Evolutionary conservation across 192 early-diverging fungal species (phyloP).

Genomic region (Chytriomyces confervae): DNA sequence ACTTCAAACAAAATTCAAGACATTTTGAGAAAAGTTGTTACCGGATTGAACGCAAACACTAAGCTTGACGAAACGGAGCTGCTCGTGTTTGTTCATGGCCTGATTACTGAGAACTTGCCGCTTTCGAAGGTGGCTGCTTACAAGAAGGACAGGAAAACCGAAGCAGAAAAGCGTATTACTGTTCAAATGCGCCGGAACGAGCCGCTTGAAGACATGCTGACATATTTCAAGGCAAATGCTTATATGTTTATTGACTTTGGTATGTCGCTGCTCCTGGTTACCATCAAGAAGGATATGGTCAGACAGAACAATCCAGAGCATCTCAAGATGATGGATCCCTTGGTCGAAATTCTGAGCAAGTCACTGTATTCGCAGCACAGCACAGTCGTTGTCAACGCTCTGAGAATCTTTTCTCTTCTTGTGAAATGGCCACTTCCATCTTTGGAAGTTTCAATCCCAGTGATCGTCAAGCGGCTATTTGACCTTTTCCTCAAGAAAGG

Average conservation of each 20-base stretch:
- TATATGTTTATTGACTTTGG: slow-evolving; percentile 95
- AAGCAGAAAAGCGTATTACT: slow-evolving; percentile 61
- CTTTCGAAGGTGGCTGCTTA: slow-evolving; percentile 64
- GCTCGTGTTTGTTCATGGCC: slow-evolving; percentile 80
- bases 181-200: slow-evolving; percentile 75
- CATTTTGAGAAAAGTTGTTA: slow-evolving; percentile 73
- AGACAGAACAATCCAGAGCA: slow-evolving; percentile 58
- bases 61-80: slow-evolving; percentile 68
- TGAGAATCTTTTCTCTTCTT: slow-evolving; percentile 76
- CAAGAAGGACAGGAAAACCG: slow-evolving; percentile 55
- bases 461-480: slow-evolving; percentile 80
- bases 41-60: slow-evolving; percentile 81
- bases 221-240: slow-evolving; percentile 84
- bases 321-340: slow-evolving; percentile 75
- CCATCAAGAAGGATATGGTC: slow-evolving; percentile 59
- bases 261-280: slow-evolving; percentile 77
- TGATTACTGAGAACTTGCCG: slow-evolving; percentile 86
- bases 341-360: slow-evolving; percentile 82
- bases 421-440: slow-evolving; percentile 76
- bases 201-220: slow-evolving; percentile 58
- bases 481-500: slow-evolving; percentile 69
- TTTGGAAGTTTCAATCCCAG: slow-evolving; percentile 67
- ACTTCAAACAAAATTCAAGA: slow-evolving; percentile 80
- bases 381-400: slow-evolving; percentile 67
- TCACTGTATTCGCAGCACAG: slow-evolving; percentile 83